These are phyloP conservation scores for Candida easanensis DNA, from an alignment of 805 yeast species.

Conservation along the genomic window DNA sequence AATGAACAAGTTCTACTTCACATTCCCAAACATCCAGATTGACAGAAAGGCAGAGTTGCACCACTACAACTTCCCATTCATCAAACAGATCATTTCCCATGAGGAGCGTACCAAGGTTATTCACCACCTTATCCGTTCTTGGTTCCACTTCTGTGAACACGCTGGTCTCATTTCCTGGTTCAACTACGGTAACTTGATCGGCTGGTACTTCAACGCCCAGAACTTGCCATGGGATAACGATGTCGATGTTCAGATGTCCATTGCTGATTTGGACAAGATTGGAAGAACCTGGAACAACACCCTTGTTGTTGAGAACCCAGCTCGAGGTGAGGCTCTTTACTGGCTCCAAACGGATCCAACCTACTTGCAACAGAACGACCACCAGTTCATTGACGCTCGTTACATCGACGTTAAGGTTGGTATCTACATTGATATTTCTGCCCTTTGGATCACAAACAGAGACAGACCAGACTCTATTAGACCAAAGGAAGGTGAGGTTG, in stretches of 20 bases:
- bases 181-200: conserved; percentile 60
- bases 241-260: conserved; percentile 59
- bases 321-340: conserved; percentile 32
- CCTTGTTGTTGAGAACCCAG: conserved; percentile 41
- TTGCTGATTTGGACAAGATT: conserved; percentile 38
- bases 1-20: conserved; percentile 26
- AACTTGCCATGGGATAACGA: conserved; percentile 62
- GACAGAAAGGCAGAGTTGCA: conserved; percentile 28
- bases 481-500: conserved; percentile 14
- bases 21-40: conserved; percentile 25
- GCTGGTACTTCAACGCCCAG: conserved; percentile 61
- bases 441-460: conserved; percentile 26
- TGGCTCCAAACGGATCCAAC: conserved; percentile 34
- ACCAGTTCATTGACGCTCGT: conserved; percentile 42
- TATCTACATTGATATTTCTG: conserved; percentile 49
- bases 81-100: conserved; percentile 29
- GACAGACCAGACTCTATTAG: conserved; percentile 10
- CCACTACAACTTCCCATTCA: conserved; percentile 32
- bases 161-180: conserved; percentile 53
- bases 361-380: conserved; percentile 36
- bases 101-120: conserved; percentile 32
- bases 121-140: conserved; percentile 50
- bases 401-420: conserved; percentile 50
- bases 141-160: conserved; percentile 48
- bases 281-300: conserved; percentile 49